phyloP scores from a whole-genome alignment of 2,329 filamentous ascomycete species.

The Diaporthe ampelina region DNA sequence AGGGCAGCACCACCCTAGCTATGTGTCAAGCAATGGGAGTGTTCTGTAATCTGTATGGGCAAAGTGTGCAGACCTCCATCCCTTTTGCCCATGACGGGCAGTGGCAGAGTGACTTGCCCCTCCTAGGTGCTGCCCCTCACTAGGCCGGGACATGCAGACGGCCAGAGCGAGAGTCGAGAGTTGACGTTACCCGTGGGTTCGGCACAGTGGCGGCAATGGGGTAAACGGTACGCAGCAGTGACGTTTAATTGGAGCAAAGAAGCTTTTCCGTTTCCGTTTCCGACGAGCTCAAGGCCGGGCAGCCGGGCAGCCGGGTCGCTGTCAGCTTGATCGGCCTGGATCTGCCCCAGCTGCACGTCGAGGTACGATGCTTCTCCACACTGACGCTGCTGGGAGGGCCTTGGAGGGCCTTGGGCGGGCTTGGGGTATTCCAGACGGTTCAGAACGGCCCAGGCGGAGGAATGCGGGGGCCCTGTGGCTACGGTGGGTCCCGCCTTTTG shows the following conservation, averaged over 20 bases:
- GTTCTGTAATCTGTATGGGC: not conserved
- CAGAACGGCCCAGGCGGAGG: slow-evolving; percentile 22
- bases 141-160: not conserved
- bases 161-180: not conserved
- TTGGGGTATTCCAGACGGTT: not conserved
- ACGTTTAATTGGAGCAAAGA: slow-evolving; percentile 39
- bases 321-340: slow-evolving; percentile 32
- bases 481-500: not conserved
- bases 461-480: slow-evolving; percentile 20
- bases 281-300: not conserved
- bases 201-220: slow-evolving; percentile 36
- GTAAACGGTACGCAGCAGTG: slow-evolving; percentile 31
- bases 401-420: not conserved
- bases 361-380: slow-evolving; percentile 23
- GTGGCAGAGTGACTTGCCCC: not conserved
- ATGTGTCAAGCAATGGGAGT: not conserved
- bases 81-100: slow-evolving; percentile 1
- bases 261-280: slow-evolving; percentile 31
- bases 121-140: slow-evolving; percentile 3
- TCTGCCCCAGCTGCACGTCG: slow-evolving; percentile 29
- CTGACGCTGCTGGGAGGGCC: slow-evolving; percentile 5
- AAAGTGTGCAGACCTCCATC: not conserved
- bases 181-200: slow-evolving; percentile 10
- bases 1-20: not conserved
- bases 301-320: slow-evolving; percentile 28